Conservation (phyloP, 768 basidiomycete genomes). For the Calocybe gangraenosa region DNA sequence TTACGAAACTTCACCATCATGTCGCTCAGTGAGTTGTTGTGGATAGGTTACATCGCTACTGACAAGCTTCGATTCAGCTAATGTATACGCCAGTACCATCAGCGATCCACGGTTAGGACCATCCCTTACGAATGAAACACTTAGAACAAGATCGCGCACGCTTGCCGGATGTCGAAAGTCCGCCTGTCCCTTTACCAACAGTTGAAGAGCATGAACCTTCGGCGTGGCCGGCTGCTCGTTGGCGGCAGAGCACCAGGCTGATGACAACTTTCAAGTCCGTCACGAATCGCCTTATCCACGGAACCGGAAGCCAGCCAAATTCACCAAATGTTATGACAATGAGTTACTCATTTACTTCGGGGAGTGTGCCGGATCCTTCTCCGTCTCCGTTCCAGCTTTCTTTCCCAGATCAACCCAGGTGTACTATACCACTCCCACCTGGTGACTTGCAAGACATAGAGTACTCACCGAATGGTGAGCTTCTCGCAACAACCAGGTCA, state of each 20-base stretch:
- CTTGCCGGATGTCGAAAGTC: too few species aligned
- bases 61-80: too few species aligned
- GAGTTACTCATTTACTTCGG: neutral
- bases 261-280: neutral
- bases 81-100: too few species aligned
- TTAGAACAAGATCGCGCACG: too few species aligned
- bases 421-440: neutral
- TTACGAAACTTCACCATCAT: too few species aligned
- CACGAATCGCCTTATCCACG: neutral
- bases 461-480: conserved; percentile 11
- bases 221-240: neutral
- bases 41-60: too few species aligned
- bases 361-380: neutral
- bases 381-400: neutral
- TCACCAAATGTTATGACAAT: neutral
- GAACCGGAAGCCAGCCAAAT: neutral
- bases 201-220: neutral
- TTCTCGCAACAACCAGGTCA: conserved; percentile 12
- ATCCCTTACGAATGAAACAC: too few species aligned
- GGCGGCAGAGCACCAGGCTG: neutral
- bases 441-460: conserved; percentile 14
- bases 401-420: conserved; percentile 2
- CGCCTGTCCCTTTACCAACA: too few species aligned
- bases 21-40: too few species aligned
- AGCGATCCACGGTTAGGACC: too few species aligned